Percentiles rank a stretch among this genome's conserved stretches.
Evolutionary conservation across 306 rosid species (phyloP).

Genomic region (Sechiopsis laciniata): DNA sequence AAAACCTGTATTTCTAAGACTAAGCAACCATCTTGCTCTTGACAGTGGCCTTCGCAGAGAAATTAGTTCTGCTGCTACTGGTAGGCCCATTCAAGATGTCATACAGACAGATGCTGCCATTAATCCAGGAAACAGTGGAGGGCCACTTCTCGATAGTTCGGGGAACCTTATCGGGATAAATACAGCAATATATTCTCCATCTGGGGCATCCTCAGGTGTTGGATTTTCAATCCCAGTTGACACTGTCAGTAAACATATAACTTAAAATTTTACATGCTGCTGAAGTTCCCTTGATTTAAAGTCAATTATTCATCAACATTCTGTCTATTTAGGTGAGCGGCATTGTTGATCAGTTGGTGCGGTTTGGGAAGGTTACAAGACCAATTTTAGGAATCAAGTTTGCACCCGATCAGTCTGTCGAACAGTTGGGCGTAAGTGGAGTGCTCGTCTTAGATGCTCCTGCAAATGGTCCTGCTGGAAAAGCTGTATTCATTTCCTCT

Average conservation of each 20-base stretch:
- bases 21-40: slow-evolving; percentile 14
- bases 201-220: slow-evolving; percentile 97
- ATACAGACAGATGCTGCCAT: slow-evolving; percentile 99
- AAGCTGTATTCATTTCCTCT: slow-evolving; percentile 51
- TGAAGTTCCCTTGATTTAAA: slow-evolving; percentile 21
- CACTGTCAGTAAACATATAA: slow-evolving; percentile 54
- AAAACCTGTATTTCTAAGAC: neutral
- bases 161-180: slow-evolving; percentile 94
- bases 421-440: slow-evolving; percentile 90
- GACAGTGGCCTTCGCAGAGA: slow-evolving; percentile 92
- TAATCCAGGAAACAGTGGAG: slow-evolving; percentile 98
- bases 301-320: slow-evolving; percentile 12
- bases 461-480: slow-evolving; percentile 86
- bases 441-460: slow-evolving; percentile 98
- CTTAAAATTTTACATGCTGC: neutral
- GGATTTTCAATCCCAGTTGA: slow-evolving; percentile 98
- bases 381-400: slow-evolving; percentile 95
- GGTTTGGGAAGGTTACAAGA: slow-evolving; percentile 93
- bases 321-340: slow-evolving; percentile 60
- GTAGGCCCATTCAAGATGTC: slow-evolving; percentile 97
- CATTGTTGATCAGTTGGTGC: slow-evolving; percentile 93
- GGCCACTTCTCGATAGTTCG: slow-evolving; percentile 94
- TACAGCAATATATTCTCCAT: slow-evolving; percentile 95
- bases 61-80: slow-evolving; percentile 98
- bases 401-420: slow-evolving; percentile 99